Conservation (phyloP, 2,329 filamentous ascomycete species). For the Aspergillus jensenii region DNA sequence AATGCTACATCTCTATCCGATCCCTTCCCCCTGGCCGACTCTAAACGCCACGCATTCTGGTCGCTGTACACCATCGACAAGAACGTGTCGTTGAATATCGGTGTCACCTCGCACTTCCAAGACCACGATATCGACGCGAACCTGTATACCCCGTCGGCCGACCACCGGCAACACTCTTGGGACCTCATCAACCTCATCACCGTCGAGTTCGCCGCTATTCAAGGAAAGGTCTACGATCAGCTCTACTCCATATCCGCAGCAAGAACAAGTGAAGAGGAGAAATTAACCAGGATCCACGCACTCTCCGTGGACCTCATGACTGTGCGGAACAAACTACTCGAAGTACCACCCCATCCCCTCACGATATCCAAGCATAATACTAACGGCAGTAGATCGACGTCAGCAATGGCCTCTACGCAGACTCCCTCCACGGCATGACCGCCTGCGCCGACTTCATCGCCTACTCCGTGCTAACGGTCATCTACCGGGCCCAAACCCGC, state of each 20-base stretch:
- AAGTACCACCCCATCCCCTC: constrained; percentile 13
- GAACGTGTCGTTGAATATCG: constrained; percentile 26
- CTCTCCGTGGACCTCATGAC: constrained; percentile 24
- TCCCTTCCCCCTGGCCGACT: constrained; percentile 14
- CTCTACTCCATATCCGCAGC: constrained; percentile 24
- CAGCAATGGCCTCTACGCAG: constrained; percentile 22
- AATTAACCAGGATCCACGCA: constrained; percentile 16
- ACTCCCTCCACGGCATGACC: constrained; percentile 26
- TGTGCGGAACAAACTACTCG: constrained; percentile 22
- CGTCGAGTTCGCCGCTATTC: constrained; percentile 22
- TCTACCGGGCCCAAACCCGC: constrained; percentile 26
- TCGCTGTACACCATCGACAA: constrained; percentile 28
- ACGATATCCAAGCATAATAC: no score
- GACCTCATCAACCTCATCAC: constrained; percentile 25
- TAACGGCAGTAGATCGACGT: constrained; percentile 21
- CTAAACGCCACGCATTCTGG: constrained; percentile 27
- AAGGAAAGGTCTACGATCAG: constrained; percentile 26
- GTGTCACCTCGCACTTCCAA: constrained; percentile 26
- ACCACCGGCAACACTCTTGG: constrained; percentile 22
- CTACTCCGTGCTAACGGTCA: constrained; percentile 25
- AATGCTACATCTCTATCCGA: constrained; percentile 18
- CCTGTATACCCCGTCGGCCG: constrained; percentile 17
- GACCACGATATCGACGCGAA: constrained; percentile 28
- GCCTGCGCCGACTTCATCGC: constrained; percentile 27
- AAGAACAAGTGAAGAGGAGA: constrained; percentile 14